Percentiles rank a stretch among this genome's conserved stretches.
phyloP scores from a whole-genome alignment of 495 filamentous ascomycete species.

The Aspergillus egyptiacus region DNA sequence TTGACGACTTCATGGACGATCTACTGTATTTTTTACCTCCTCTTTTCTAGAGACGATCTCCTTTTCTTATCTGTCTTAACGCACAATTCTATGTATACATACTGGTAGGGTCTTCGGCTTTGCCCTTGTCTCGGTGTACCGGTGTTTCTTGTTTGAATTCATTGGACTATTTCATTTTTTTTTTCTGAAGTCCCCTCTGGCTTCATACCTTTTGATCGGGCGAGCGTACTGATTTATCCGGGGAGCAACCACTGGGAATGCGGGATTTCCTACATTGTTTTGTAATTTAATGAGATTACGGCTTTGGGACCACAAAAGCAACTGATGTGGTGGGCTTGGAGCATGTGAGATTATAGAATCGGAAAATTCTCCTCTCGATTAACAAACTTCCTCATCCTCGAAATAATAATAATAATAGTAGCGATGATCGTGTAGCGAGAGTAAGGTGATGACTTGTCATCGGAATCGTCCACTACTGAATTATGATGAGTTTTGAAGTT shows the following conservation, averaged over 20 bases:
- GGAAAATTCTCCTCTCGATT: constrained; percentile 46
- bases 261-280: constrained; percentile 36
- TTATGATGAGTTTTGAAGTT: no score
- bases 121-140: constrained; percentile 33
- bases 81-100: constrained; percentile 41
- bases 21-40: constrained; percentile 26
- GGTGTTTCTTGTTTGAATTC: constrained; percentile 32
- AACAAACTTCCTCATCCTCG: not conserved
- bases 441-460: no score
- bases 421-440: no score
- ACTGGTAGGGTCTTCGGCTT: constrained; percentile 24
- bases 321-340: constrained; percentile 37
- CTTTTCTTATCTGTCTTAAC: constrained; percentile 22
- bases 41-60: constrained; percentile 24
- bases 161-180: constrained; percentile 10
- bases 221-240: constrained; percentile 16
- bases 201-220: constrained; percentile 21
- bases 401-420: no score
- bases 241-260: constrained; percentile 21
- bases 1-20: constrained; percentile 4
- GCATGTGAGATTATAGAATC: constrained; percentile 43
- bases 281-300: constrained; percentile 45
- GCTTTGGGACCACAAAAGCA: constrained; percentile 36
- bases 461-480: no score
- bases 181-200: constrained; percentile 15